Evolutionary conservation across 2,329 filamentous ascomycete genomes (phyloP).

Genomic region (Chlorencoelia australis): DNA sequence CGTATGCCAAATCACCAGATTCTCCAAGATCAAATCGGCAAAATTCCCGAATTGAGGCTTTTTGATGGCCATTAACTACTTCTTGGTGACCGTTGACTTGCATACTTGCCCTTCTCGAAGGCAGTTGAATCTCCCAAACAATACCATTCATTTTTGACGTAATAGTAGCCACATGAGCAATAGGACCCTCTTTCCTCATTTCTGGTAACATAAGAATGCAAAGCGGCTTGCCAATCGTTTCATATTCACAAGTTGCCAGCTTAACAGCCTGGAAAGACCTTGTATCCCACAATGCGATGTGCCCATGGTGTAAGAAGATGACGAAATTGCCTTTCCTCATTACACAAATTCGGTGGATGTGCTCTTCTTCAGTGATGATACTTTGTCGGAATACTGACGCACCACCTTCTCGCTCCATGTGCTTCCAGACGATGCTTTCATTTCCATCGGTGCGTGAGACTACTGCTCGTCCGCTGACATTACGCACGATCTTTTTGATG

Average conservation of each 20-base stretch:
- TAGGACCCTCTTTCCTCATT: conserved; percentile 37
- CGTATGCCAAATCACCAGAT: conserved; percentile 48
- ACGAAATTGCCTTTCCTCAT: conserved; percentile 69
- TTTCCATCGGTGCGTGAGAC: conserved; percentile 71
- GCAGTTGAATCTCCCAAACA: conserved; percentile 68
- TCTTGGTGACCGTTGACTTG: conserved; percentile 6
- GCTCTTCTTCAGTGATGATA: conserved; percentile 53
- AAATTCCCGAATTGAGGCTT: conserved; percentile 49
- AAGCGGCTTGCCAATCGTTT: conserved; percentile 58
- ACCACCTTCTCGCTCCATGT: conserved; percentile 41
- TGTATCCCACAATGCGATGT: conserved; percentile 73
- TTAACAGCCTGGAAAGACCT: conserved; percentile 46
- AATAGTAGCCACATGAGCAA: conserved; percentile 70
- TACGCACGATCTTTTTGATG: conserved; percentile 79
- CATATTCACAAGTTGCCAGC: conserved; percentile 49
- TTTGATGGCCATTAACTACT: conserved; percentile 28
- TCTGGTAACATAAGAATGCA: conserved; percentile 71
- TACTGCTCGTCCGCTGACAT: conserved; percentile 68
- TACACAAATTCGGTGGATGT: conserved; percentile 73
- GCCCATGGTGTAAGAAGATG: conserved; percentile 64
- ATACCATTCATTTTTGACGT: conserved; percentile 69
- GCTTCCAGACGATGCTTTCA: conserved; percentile 76
- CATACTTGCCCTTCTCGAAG: conserved; percentile 31
- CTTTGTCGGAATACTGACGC: conserved; percentile 56
- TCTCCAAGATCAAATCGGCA: conserved; percentile 59